phyloP scores from a whole-genome alignment of 176 grass and related monocot species.

The Cenchrus americanus region DNA sequence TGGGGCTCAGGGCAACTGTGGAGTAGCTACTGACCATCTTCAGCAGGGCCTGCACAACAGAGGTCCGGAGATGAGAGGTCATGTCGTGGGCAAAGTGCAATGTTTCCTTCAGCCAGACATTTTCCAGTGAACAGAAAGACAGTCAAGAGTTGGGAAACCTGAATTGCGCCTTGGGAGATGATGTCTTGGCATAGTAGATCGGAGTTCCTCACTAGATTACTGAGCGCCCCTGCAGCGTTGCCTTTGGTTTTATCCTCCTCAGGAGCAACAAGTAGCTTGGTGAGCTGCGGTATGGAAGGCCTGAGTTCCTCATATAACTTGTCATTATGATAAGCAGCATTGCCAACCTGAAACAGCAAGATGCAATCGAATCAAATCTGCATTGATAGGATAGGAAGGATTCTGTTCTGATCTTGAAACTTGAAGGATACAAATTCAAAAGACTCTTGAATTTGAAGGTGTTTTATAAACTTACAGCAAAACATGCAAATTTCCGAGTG shows the following conservation, averaged over 20 bases:
- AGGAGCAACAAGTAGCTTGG: slow-evolving; percentile 67
- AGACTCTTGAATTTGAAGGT: not conserved
- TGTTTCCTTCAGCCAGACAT: not conserved
- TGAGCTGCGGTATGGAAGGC: slow-evolving; percentile 79
- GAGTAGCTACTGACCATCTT: slow-evolving; percentile 79
- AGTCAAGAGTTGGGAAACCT: slow-evolving; percentile 50
- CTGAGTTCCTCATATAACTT: slow-evolving; percentile 79
- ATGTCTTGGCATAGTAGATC: slow-evolving; percentile 65
- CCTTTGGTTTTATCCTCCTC: slow-evolving; percentile 99
- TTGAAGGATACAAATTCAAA: not conserved
- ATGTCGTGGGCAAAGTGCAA: not conserved
- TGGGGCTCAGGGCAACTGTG: slow-evolving; percentile 71
- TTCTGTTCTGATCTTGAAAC: not conserved
- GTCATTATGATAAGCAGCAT: slow-evolving; percentile 98
- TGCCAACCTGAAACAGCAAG: slow-evolving; percentile 73
- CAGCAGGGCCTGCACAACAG: slow-evolving; percentile 64
- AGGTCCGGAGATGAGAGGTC: not conserved
- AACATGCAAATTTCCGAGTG: slow-evolving; percentile 95
- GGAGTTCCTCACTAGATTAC: slow-evolving; percentile 85
- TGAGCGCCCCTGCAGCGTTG: slow-evolving; percentile 92
- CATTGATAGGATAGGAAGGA: not conserved
- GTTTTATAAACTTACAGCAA: slow-evolving; percentile 73
- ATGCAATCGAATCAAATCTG: not conserved
- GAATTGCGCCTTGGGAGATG: slow-evolving; percentile 72
- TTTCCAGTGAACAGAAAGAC: not conserved